These are phyloP conservation scores for Beta lomatogona DNA, from an alignment of 179 eudicot species.

Conservation along the genomic window DNA sequence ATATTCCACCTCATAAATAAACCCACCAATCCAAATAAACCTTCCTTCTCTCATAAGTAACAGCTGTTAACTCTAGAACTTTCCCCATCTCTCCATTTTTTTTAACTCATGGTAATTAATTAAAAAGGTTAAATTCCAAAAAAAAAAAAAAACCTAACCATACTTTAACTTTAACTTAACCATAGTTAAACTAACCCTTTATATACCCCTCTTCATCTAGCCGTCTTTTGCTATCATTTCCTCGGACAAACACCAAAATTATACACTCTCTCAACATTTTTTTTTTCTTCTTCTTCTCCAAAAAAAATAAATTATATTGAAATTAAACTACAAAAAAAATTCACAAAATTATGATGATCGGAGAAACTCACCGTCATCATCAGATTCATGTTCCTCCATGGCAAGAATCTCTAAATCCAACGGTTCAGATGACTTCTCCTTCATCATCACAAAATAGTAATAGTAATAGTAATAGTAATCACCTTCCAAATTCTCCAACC, in stretches of 20 bases:
- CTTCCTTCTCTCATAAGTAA: slow-evolving; percentile 16
- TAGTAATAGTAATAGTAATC: background rate
- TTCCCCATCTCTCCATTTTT: background rate
- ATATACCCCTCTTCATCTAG: slow-evolving; percentile 18
- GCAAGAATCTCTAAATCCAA: slow-evolving; percentile 25
- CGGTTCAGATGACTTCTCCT: slow-evolving; percentile 8
- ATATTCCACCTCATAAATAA: background rate
- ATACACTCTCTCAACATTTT: too few relatives aligned
- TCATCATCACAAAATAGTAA: background rate
- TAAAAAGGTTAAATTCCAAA: too few relatives aligned
- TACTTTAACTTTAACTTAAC: slow-evolving; percentile 2
- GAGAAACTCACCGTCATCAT: slow-evolving; percentile 37
- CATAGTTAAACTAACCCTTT: slow-evolving; percentile 28
- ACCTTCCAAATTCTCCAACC: slow-evolving; percentile 26
- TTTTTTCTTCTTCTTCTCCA: background rate
- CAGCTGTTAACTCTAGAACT: slow-evolving; percentile 24
- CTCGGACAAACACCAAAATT: slow-evolving; percentile 21
- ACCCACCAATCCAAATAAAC: slow-evolving; percentile 21
- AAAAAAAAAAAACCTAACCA: background rate
- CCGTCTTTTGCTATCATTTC: slow-evolving; percentile 29
- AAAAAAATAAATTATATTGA: too few relatives aligned
- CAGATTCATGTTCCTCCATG: slow-evolving; percentile 37
- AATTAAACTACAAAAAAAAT: too few relatives aligned
- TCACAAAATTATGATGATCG: slow-evolving; percentile 49
- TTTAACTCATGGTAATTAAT: background rate